phyloP scores from a whole-genome alignment of 805 yeast species.

The Yamadazyma ubonensis region DNA sequence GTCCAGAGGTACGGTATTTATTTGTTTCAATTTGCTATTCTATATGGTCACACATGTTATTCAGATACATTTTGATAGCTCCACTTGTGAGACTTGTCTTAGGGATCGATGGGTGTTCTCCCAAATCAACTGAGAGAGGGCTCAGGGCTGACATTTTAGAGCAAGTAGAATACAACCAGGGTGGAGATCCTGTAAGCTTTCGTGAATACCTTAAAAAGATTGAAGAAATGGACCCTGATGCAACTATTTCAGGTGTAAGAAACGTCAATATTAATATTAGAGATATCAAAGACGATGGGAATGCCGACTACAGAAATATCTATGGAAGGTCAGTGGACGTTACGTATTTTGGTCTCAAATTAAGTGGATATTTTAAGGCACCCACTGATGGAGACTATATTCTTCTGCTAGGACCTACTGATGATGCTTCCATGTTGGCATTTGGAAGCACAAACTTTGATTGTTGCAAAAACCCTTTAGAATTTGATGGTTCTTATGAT shows the following conservation, averaged over 20 bases:
- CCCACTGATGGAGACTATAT: conserved; percentile 5
- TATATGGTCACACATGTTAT: no score
- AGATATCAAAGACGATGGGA: no score
- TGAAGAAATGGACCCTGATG: not conserved
- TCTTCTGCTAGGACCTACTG: not conserved
- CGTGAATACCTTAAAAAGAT: not conserved
- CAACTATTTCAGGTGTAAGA: not conserved
- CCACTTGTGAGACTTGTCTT: conserved; percentile 21
- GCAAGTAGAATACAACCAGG: not conserved
- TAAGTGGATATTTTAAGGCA: conserved; percentile 26
- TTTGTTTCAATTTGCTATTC: no score
- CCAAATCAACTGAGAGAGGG: not conserved
- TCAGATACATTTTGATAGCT: no score
- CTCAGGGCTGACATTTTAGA: not conserved
- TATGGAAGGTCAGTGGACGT: conserved; percentile 5
- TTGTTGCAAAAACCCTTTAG: conserved; percentile 1
- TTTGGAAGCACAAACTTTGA: not conserved
- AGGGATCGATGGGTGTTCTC: conserved; percentile 3
- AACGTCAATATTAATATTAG: not conserved
- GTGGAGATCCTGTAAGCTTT: not conserved
- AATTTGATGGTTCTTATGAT: not conserved
- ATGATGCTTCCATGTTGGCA: conserved; percentile 1
- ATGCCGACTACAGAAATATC: conserved; percentile 29
- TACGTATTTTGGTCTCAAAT: conserved; percentile 1
- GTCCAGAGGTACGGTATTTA: no score